Percentiles rank a stretch among this genome's conserved stretches.
These are phyloP conservation scores for Ceratocystis papillata DNA, from an alignment of 2,329 filamentous ascomycete species.

Conservation along the genomic window DNA sequence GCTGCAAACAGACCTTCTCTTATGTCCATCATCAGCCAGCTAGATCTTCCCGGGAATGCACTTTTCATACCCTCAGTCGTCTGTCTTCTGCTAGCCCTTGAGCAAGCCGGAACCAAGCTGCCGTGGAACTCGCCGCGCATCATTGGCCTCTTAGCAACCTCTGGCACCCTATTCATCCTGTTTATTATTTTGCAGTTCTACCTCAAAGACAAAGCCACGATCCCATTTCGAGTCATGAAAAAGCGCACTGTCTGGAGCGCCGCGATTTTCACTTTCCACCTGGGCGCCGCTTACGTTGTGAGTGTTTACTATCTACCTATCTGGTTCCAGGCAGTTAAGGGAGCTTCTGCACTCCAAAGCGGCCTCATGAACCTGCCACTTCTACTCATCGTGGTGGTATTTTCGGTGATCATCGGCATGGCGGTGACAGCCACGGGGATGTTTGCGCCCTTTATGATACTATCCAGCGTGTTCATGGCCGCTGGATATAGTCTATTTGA, in stretches of 20 bases:
- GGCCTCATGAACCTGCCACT: slow-evolving; percentile 33
- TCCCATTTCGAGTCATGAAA: slow-evolving; percentile 36
- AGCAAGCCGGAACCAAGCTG: slow-evolving; percentile 32
- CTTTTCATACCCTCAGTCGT: slow-evolving; percentile 27
- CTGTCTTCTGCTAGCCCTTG: slow-evolving; percentile 36
- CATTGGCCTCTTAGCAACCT: slow-evolving; percentile 30
- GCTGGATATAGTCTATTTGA: slow-evolving; percentile 34
- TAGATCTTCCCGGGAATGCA: slow-evolving; percentile 28
- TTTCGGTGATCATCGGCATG: slow-evolving; percentile 30
- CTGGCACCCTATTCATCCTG: slow-evolving; percentile 30
- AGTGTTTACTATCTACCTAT: slow-evolving; percentile 32
- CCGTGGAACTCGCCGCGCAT: slow-evolving; percentile 25
- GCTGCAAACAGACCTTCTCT: slow-evolving; percentile 23
- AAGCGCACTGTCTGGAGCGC: slow-evolving; percentile 34
- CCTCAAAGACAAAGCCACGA: slow-evolving; percentile 35
- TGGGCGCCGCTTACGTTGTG: slow-evolving; percentile 30
- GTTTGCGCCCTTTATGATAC: slow-evolving; percentile 34
- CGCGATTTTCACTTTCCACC: slow-evolving; percentile 33
- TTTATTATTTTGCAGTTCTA: slow-evolving; percentile 35
- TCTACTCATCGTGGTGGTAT: slow-evolving; percentile 31
- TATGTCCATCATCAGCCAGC: slow-evolving; percentile 27
- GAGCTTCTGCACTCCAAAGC: slow-evolving; percentile 31
- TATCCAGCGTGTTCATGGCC: slow-evolving; percentile 29
- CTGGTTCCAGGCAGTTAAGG: slow-evolving; percentile 35
- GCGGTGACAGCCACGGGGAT: slow-evolving; percentile 33